A percentile compares a stretch with the other conserved stretches of the same genome.
Conservation (phyloP, 768 basidiomycete species). For the Suillus lakei region DNA sequence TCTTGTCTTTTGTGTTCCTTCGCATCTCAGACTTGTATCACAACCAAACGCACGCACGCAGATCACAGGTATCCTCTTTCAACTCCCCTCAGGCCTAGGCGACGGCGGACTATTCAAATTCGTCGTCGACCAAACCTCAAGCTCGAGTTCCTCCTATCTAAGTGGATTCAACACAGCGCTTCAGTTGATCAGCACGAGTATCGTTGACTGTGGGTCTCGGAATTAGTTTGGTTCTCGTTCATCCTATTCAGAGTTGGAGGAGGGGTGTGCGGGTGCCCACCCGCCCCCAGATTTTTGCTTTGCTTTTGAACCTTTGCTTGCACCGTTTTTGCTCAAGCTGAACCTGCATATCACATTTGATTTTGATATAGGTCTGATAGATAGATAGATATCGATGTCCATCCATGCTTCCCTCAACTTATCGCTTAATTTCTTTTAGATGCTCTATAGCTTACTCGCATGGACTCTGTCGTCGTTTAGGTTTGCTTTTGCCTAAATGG, state of each 20-base stretch:
- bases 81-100: slow-evolving; percentile 81
- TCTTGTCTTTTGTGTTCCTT: too few species aligned
- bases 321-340: background rate
- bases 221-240: slow-evolving; percentile 66
- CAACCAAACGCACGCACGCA: slow-evolving; percentile 12
- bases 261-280: slow-evolving; percentile 55
- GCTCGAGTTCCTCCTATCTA: slow-evolving; percentile 59
- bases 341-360: background rate
- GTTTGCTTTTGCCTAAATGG: background rate
- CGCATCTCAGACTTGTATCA: too few species aligned
- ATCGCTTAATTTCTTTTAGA: background rate
- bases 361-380: too few species aligned
- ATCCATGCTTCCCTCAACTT: background rate
- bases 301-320: background rate
- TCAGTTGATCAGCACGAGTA: slow-evolving; percentile 76
- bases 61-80: slow-evolving; percentile 84
- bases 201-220: slow-evolving; percentile 85
- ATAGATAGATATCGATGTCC: background rate
- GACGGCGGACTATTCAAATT: slow-evolving; percentile 81
- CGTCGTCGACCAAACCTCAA: slow-evolving; percentile 57
- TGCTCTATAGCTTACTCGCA: too few species aligned
- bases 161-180: slow-evolving; percentile 77
- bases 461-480: too few species aligned
- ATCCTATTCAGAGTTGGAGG: slow-evolving; percentile 62
- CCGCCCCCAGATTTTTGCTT: too few species aligned